Percentiles rank a stretch among this genome's conserved stretches.
These are phyloP conservation scores for Zygoascus flipseniorum DNA, from an alignment of 805 yeast species.

Conservation along the genomic window DNA sequence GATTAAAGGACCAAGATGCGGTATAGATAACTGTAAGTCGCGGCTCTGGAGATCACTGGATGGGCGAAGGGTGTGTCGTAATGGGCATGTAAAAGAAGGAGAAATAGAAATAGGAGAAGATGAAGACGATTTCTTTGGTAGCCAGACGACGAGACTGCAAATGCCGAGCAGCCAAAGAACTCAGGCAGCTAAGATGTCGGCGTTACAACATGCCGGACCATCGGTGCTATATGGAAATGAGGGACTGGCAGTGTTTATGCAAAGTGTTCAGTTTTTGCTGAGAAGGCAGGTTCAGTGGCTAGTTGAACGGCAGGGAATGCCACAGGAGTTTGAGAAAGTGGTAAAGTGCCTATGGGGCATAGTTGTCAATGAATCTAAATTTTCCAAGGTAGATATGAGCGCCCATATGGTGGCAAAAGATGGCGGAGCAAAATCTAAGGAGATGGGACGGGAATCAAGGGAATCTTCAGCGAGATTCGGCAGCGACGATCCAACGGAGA, in stretches of 20 bases:
- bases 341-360: constrained; percentile 16
- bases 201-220: constrained; percentile 7
- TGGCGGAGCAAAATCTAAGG: neutral
- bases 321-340: constrained; percentile 16
- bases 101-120: constrained; percentile 74
- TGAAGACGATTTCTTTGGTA: constrained; percentile 47
- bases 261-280: constrained; percentile 44
- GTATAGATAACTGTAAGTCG: constrained; percentile 82
- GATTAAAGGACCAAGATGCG: constrained; percentile 77
- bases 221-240: constrained; percentile 38
- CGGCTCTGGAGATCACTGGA: constrained; percentile 60
- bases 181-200: neutral
- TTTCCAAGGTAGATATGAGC: constrained; percentile 2
- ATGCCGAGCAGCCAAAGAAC: constrained; percentile 4
- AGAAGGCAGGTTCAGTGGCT: constrained; percentile 40
- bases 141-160: constrained; percentile 4
- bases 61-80: constrained; percentile 79
- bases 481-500: neutral
- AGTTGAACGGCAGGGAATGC: constrained; percentile 24
- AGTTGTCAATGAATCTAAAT: constrained; percentile 20
- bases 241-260: constrained; percentile 37
- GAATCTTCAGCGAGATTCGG: neutral
- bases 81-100: constrained; percentile 83
- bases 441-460: neutral
- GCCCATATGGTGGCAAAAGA: neutral